These are phyloP conservation scores for Sisymbrium altissimum DNA, from an alignment of 345 rosid genomes.

Conservation along the genomic window DNA sequence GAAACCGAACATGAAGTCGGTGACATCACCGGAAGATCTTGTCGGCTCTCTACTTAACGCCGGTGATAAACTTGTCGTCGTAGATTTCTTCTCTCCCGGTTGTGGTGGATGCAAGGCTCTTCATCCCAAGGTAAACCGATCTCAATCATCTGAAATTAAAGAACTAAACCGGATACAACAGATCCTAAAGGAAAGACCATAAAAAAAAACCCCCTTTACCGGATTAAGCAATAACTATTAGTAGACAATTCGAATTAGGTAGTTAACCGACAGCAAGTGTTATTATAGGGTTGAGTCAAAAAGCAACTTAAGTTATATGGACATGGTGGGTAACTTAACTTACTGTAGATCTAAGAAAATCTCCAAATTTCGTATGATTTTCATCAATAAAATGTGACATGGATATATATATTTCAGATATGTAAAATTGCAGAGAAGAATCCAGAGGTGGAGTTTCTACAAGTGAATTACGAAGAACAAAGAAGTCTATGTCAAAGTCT, in stretches of 20 bases:
- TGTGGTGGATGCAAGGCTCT: conserved; percentile 93
- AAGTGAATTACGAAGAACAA: conserved; percentile 79
- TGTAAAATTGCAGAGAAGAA: conserved; percentile 73
- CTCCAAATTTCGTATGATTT: background rate
- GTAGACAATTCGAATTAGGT: background rate
- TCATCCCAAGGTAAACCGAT: conserved; percentile 68
- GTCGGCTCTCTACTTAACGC: conserved; percentile 55
- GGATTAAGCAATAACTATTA: background rate
- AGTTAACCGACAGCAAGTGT: background rate
- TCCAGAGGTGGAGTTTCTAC: conserved; percentile 70
- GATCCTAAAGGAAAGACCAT: background rate
- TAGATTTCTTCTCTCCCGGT: conserved; percentile 87
- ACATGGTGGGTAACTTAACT: background rate
- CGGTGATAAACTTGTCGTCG: conserved; percentile 74
- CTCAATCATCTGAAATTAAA: background rate
- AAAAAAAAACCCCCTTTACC: too few relatives aligned
- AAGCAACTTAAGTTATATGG: background rate
- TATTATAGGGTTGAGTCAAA: background rate
- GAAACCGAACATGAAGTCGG: conserved; percentile 71
- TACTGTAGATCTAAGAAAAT: background rate
- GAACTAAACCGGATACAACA: background rate
- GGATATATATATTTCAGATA: conserved; percentile 37
- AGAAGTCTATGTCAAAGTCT: conserved; percentile 82
- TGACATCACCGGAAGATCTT: conserved; percentile 64
- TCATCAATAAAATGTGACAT: background rate